Conservation (phyloP, 2,329 filamentous ascomycete species). For the Sphaerulina populicola region DNA sequence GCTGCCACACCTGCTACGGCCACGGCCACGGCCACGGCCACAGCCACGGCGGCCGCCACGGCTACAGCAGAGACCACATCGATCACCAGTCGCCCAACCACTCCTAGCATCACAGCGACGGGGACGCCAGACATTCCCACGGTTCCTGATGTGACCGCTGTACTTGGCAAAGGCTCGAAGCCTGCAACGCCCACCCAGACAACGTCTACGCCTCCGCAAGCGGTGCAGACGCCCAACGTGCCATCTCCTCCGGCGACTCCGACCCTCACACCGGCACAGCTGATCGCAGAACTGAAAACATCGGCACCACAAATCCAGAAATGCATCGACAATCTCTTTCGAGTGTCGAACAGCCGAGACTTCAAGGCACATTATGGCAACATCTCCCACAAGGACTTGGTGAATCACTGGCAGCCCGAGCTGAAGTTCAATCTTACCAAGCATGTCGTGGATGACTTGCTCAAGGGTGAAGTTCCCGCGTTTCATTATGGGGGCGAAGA, state of each 20-base stretch:
- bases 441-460: slow-evolving; percentile 37
- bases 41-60: slow-evolving; percentile 4
- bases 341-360: slow-evolving; percentile 24
- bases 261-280: slow-evolving; percentile 28
- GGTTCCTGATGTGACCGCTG: slow-evolving; percentile 6
- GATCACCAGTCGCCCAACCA: slow-evolving; percentile 27
- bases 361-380: slow-evolving; percentile 27
- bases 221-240: slow-evolving; percentile 24
- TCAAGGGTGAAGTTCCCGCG: slow-evolving; percentile 50
- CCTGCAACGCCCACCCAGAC: slow-evolving; percentile 18
- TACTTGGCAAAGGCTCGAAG: slow-evolving; percentile 8
- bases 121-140: slow-evolving; percentile 5
- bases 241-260: slow-evolving; percentile 30
- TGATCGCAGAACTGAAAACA: slow-evolving; percentile 30
- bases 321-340: slow-evolving; percentile 31
- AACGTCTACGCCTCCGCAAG: slow-evolving; percentile 7
- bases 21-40: slow-evolving; percentile 16
- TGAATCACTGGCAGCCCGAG: slow-evolving; percentile 27
- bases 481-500: slow-evolving; percentile 39
- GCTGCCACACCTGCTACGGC: background rate
- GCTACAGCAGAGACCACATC: slow-evolving; percentile 24
- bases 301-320: slow-evolving; percentile 29
- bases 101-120: slow-evolving; percentile 13
- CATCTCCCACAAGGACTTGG: slow-evolving; percentile 26
- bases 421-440: slow-evolving; percentile 31